Conservation (phyloP, 2,329 filamentous ascomycete genomes). For the Fusarium duplospermum region DNA sequence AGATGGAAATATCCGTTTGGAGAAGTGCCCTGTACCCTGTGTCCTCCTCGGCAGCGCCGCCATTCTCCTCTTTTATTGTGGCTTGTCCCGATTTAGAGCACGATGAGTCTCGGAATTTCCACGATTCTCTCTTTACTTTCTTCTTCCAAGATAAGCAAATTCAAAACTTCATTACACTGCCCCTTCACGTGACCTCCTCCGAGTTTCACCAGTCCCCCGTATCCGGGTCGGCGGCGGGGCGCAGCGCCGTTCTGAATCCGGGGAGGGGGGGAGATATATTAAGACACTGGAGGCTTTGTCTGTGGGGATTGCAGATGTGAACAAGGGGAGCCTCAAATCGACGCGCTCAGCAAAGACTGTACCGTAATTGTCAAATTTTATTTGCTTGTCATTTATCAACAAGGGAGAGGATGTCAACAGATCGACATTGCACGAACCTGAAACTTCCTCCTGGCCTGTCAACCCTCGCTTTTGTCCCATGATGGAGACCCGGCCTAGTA, state of each 20-base stretch:
- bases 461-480: background rate
- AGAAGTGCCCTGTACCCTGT: background rate
- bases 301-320: background rate
- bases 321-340: background rate
- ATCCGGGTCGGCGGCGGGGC: slow-evolving; percentile 3
- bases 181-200: background rate
- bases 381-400: background rate
- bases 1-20: background rate
- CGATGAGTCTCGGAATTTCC: background rate
- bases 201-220: slow-evolving; percentile 2
- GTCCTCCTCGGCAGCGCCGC: background rate
- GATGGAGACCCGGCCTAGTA: background rate
- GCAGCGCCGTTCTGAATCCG: slow-evolving; percentile 9
- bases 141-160: background rate
- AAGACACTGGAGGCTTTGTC: background rate
- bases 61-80: background rate
- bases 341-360: background rate
- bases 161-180: background rate
- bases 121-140: background rate
- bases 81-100: background rate
- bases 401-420: slow-evolving; percentile 1
- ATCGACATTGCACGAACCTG: background rate
- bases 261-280: background rate
- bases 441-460: slow-evolving; percentile 1
- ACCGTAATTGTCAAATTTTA: background rate